Evolutionary conservation across 306 rosid species (phyloP), one percentile per base, ranked within the genome.

Genomic region (Adenanthera pavonina): DNA sequence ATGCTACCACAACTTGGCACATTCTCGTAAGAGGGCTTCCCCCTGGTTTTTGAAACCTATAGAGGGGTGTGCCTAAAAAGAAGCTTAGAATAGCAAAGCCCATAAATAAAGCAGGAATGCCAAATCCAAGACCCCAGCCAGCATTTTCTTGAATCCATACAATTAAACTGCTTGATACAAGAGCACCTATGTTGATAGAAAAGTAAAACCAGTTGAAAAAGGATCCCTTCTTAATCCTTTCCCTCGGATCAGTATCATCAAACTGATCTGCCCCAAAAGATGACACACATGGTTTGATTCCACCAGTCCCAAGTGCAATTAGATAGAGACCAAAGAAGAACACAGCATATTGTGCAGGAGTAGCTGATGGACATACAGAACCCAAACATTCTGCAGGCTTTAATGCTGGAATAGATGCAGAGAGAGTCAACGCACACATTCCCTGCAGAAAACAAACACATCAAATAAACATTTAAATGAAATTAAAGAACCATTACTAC

Each of bases 121-220:
- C 97, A 86, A 96, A 96, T 87, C 99, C 99, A 69, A 96, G 78
- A 41, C 98, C 99, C 99, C 98, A 96, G 59, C 99, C 96, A 3
- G 91, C 90, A 88, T 95, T 95, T 76, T 95, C 99, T 90, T 95
- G 99, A 85, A 95, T 49, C 92, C 92, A 95, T 66, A 95, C 99
- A 81, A 93, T 72, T 0, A 93, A 76, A 77, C 87, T 89, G 87
- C 99, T 92, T 49, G 99, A 95, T 82, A 93, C 71, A 49, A 95
- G 89, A 78, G 98, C 99, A 17, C 98, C 99, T 12, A 93, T 84
- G 84, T 95, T 93, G 84, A 95, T 85, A 72, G 96, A 93, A 77
- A 95, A 95, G 89, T 95, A 95, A 88, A 88, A 95, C 99, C 98
- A 95, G 85, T 95, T 95, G 88, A 95, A 95, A 87, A 95, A 95